Conservation (phyloP, 1,139 yeast species). For the Yarrowia galli region DNA sequence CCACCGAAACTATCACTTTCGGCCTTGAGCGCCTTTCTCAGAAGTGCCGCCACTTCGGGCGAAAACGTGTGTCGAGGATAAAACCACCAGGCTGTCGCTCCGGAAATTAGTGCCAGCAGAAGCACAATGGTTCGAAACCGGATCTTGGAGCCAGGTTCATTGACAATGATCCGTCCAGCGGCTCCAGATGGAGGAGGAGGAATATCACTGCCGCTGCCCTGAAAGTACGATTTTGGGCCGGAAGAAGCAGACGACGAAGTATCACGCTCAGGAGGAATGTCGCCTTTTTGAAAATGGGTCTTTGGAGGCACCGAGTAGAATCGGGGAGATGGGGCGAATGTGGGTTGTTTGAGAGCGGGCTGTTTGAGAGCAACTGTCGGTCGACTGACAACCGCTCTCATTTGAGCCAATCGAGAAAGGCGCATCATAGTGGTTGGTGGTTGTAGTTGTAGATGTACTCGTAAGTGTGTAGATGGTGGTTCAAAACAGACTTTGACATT, state of each 20-base stretch:
- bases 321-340: neutral
- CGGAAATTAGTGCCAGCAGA: neutral
- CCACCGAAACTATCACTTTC: slow-evolving; percentile 63
- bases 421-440: too few relatives aligned
- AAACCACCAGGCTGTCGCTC: neutral
- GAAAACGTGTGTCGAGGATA: slow-evolving; percentile 55
- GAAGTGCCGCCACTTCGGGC: slow-evolving; percentile 66
- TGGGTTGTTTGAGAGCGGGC: neutral
- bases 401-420: too few relatives aligned
- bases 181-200: slow-evolving; percentile 37
- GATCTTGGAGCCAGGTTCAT: slow-evolving; percentile 6
- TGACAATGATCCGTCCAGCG: neutral
- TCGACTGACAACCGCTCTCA: too few relatives aligned
- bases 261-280: slow-evolving; percentile 3
- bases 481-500: too few relatives aligned
- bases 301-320: slow-evolving; percentile 1
- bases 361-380: neutral
- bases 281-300: slow-evolving; percentile 9
- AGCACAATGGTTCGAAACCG: neutral
- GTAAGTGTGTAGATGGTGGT: too few relatives aligned
- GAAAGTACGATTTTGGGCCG: slow-evolving; percentile 29
- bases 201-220: neutral
- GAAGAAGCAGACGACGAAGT: neutral
- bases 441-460: too few relatives aligned
- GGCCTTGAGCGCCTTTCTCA: slow-evolving; percentile 83